Percentiles rank a stretch among this genome's conserved stretches.
These are phyloP conservation scores for Blastosporella zonata DNA, from an alignment of 1,284 basidiomycete genomes.

Conservation along the genomic window DNA sequence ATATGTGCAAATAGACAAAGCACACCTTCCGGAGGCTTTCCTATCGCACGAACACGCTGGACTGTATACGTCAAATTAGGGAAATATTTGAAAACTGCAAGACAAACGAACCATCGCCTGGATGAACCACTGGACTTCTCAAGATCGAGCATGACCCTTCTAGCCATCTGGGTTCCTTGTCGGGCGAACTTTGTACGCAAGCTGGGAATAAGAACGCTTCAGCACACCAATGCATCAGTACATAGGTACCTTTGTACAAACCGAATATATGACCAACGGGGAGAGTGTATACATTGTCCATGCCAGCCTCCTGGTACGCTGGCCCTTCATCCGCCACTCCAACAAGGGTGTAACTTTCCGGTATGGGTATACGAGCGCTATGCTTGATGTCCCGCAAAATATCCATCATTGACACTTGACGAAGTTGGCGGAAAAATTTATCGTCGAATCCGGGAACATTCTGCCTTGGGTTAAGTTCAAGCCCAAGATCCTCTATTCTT, in stretches of 20 bases:
- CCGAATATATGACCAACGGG: conserved; percentile 60
- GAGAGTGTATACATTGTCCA: conserved; percentile 51
- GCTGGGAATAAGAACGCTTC: not conserved
- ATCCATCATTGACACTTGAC: conserved; percentile 55
- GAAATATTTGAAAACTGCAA: not conserved
- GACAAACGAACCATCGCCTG: conserved; percentile 59
- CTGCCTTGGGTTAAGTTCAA: conserved; percentile 42
- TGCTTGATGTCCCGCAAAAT: conserved; percentile 72
- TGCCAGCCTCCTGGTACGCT: conserved; percentile 47
- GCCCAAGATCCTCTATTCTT: conserved; percentile 44
- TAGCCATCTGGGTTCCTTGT: conserved; percentile 47
- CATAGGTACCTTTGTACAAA: conserved; percentile 23
- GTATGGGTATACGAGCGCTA: conserved; percentile 67
- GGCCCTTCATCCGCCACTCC: conserved; percentile 79
- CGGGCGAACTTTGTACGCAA: conserved; percentile 50
- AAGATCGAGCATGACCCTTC: conserved; percentile 59
- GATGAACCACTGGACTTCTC: conserved; percentile 66
- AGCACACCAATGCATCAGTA: conserved; percentile 14
- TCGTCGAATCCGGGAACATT: conserved; percentile 41
- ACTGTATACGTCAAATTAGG: conserved; percentile 39
- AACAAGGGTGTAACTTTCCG: conserved; percentile 62
- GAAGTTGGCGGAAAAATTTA: conserved; percentile 56
- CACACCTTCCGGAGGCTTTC: conserved; percentile 56
- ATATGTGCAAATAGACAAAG: conserved; percentile 60
- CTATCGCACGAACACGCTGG: conserved; percentile 68